Conservation (phyloP, 257 asterid species). For the Gentiana dahurica region DNA sequence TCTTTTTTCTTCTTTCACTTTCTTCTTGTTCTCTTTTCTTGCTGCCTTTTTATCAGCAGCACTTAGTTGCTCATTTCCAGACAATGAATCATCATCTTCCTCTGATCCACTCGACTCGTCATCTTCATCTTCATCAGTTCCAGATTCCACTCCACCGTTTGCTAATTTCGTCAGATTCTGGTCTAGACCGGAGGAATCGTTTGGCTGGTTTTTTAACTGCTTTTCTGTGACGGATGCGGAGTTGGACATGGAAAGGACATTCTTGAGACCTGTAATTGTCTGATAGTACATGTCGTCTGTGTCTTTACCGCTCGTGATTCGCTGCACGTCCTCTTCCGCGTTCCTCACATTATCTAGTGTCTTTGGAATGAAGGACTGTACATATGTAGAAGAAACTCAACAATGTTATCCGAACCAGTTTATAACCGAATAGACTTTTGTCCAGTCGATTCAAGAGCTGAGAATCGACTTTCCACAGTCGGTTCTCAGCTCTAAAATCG, state of each 20-base stretch:
- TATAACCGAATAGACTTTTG: too few species aligned
- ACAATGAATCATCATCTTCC: slow-evolving; percentile 31
- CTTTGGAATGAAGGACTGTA: slow-evolving; percentile 79
- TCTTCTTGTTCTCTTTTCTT: slow-evolving; percentile 87
- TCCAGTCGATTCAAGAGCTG: not conserved
- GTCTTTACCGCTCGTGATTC: slow-evolving; percentile 64
- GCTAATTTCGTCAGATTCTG: slow-evolving; percentile 6
- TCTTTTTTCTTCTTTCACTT: slow-evolving; percentile 85
- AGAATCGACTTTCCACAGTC: too few species aligned
- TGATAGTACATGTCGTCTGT: slow-evolving; percentile 73
- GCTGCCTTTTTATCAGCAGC: slow-evolving; percentile 57
- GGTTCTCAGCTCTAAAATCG: not conserved
- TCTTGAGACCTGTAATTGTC: slow-evolving; percentile 84
- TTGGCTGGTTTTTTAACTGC: slow-evolving; percentile 15
- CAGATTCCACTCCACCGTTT: slow-evolving; percentile 28
- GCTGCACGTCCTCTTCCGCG: slow-evolving; percentile 81
- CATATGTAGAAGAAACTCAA: not conserved
- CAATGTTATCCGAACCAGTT: too few species aligned
- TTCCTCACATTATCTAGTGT: slow-evolving; percentile 71
- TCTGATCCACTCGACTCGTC: slow-evolving; percentile 29
- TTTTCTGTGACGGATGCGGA: slow-evolving; percentile 26
- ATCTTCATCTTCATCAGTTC: slow-evolving; percentile 31
- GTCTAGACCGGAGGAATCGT: slow-evolving; percentile 13
- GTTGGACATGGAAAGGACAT: slow-evolving; percentile 40
- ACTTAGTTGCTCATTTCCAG: slow-evolving; percentile 33